Evolutionary conservation across 2,329 filamentous ascomycete genomes (phyloP).

Genomic region (Phyllosticta paracitricarpa): DNA sequence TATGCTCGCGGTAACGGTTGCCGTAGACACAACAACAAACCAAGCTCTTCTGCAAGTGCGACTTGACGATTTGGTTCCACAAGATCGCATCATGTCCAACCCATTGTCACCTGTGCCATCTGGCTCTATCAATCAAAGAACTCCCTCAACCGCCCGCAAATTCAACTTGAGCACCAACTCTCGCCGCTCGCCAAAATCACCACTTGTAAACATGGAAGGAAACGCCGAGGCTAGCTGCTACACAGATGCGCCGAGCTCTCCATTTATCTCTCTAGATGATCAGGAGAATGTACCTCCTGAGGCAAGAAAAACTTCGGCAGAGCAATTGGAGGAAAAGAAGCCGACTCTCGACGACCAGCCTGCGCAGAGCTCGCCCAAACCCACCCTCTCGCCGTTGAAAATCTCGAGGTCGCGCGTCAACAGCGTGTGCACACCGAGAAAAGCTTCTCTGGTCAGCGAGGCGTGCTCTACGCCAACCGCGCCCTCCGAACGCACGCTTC

Average conservation of each 20-base stretch:
- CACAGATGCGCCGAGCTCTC: constrained; percentile 37
- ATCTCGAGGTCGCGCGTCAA: constrained; percentile 17
- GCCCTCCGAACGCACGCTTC: constrained; percentile 18
- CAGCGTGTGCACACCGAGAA: constrained; percentile 8
- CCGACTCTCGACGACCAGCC: constrained; percentile 15
- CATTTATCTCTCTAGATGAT: constrained; percentile 37
- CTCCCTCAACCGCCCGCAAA: constrained; percentile 6
- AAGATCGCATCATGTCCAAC: constrained; percentile 1
- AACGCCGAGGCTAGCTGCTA: constrained; percentile 28
- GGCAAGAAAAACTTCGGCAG: constrained; percentile 8
- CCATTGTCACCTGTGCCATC: constrained; percentile 4
- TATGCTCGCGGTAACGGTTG: neutral
- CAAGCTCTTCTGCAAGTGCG: neutral
- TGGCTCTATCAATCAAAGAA: constrained; percentile 1
- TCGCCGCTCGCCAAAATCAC: constrained; percentile 4
- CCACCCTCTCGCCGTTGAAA: constrained; percentile 22
- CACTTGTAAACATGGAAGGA: constrained; percentile 13
- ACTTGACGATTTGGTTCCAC: neutral
- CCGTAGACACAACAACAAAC: constrained; percentile 1
- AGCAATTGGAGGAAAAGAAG: constrained; percentile 3
- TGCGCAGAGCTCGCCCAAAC: constrained; percentile 23
- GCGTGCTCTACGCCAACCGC: constrained; percentile 13
- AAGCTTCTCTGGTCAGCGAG: constrained; percentile 13
- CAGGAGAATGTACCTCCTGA: constrained; percentile 25
- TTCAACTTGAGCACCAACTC: constrained; percentile 1